These are phyloP conservation scores for Tardiomyces blankii DNA, from an alignment of 1,139 yeast species.

Conservation along the genomic window DNA sequence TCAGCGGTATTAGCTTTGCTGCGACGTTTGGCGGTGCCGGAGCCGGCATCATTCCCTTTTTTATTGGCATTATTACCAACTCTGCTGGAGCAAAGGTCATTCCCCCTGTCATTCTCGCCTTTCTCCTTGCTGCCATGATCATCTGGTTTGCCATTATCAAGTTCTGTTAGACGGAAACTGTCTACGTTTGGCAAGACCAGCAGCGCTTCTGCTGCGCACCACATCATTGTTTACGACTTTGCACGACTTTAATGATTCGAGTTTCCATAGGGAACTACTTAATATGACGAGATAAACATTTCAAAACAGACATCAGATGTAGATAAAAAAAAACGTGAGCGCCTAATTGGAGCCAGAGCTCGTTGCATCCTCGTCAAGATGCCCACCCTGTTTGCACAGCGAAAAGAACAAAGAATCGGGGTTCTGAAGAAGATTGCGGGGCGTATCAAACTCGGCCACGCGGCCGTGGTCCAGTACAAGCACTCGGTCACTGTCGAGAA, in stretches of 20 bases:
- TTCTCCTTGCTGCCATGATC: not conserved
- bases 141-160: not conserved
- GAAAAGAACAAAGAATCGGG: conserved; percentile 67
- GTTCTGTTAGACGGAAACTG: too few relatives aligned
- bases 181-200: too few relatives aligned
- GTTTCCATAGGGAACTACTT: too few relatives aligned
- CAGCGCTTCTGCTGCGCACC: too few relatives aligned
- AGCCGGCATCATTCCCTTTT: conserved; percentile 39
- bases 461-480: conserved; percentile 58
- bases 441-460: conserved; percentile 60
- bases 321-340: not conserved
- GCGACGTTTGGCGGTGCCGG: conserved; percentile 70
- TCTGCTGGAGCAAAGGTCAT: conserved; percentile 1
- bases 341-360: not conserved
- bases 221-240: too few relatives aligned
- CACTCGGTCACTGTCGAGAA: conserved; percentile 66
- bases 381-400: conserved; percentile 54
- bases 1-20: conserved; percentile 56
- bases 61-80: not conserved
- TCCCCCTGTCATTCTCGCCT: not conserved
- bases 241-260: too few relatives aligned
- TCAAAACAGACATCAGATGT: too few relatives aligned
- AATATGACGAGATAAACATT: too few relatives aligned
- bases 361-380: conserved; percentile 11
- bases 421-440: conserved; percentile 45